Percentiles rank a stretch among this genome's conserved stretches.
Conservation (phyloP, 2,329 filamentous ascomycete species). For the Fonsecaea erecta region DNA sequence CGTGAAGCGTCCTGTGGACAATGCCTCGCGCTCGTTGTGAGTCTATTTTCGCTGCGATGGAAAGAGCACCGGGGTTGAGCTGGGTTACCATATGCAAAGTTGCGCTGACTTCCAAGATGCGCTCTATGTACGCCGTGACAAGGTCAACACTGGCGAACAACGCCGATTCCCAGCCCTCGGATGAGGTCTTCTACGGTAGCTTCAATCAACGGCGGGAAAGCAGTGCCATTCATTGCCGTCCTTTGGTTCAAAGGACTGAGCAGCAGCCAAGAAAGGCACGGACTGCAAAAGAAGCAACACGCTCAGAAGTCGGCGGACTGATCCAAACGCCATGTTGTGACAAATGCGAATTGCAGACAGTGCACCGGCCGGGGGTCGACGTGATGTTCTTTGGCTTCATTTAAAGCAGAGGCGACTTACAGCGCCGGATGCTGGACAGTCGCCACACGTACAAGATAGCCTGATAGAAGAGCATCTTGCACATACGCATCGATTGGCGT, state of each 20-base stretch:
- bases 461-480: not conserved
- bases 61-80: slow-evolving; percentile 60
- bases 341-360: not conserved
- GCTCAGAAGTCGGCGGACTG: slow-evolving; percentile 1
- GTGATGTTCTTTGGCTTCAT: not conserved
- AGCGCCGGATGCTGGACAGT: not conserved
- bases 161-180: slow-evolving; percentile 53
- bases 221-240: slow-evolving; percentile 31
- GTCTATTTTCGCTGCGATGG: slow-evolving; percentile 56
- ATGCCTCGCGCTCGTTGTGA: slow-evolving; percentile 54
- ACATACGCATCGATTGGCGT: slow-evolving; percentile 3
- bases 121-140: slow-evolving; percentile 59
- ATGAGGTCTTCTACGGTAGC: slow-evolving; percentile 58
- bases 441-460: not conserved
- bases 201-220: slow-evolving; percentile 52
- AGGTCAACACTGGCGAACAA: slow-evolving; percentile 64
- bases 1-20: slow-evolving; percentile 61
- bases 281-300: slow-evolving; percentile 11
- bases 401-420: not conserved
- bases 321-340: slow-evolving; percentile 3
- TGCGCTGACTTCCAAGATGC: slow-evolving; percentile 59
- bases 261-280: slow-evolving; percentile 6
- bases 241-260: slow-evolving; percentile 22
- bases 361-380: not conserved
- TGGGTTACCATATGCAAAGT: slow-evolving; percentile 59